Evolutionary conservation across 2,329 filamentous ascomycete species (phyloP).

Genomic region (Fusarium devonianum): DNA sequence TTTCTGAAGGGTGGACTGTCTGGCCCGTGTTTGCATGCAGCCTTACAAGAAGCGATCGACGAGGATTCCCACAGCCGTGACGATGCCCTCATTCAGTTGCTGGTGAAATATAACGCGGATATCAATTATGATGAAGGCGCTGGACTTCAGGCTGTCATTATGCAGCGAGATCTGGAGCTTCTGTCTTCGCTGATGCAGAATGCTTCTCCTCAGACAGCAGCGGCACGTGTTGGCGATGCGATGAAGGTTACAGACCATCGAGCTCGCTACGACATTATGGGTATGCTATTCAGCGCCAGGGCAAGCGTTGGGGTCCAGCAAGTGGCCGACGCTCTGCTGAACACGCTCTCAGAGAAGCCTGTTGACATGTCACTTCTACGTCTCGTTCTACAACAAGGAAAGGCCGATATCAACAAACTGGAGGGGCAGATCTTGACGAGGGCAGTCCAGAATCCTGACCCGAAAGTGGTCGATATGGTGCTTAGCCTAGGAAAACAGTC

Average conservation of each 20-base stretch:
- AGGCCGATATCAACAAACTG: conserved; percentile 60
- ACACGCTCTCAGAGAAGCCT: conserved; percentile 53
- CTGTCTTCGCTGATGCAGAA: conserved; percentile 55
- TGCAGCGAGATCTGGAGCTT: conserved; percentile 56
- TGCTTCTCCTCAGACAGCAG: conserved; percentile 56
- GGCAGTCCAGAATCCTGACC: conserved; percentile 54
- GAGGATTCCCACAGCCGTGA: conserved; percentile 57
- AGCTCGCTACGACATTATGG: conserved; percentile 56
- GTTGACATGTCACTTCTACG: conserved; percentile 59
- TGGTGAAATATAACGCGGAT: conserved; percentile 61
- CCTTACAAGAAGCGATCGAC: conserved; percentile 61
- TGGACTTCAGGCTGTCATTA: conserved; percentile 57
- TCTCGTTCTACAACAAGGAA: conserved; percentile 58
- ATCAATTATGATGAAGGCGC: conserved; percentile 61
- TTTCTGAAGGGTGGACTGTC: conserved; percentile 59
- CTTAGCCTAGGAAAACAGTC: conserved; percentile 56
- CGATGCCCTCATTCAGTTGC: conserved; percentile 58
- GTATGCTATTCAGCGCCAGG: conserved; percentile 55
- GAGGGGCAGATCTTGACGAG: conserved; percentile 52
- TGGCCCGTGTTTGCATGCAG: conserved; percentile 55
- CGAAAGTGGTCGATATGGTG: conserved; percentile 56
- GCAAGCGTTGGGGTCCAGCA: conserved; percentile 53
- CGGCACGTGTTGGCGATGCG: conserved; percentile 56
- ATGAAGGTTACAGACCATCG: conserved; percentile 54
- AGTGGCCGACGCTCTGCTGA: conserved; percentile 53